phyloP scores from a whole-genome alignment of 2,329 filamentous ascomycete genomes.

The Pseudogymnoascus sp. region DNA sequence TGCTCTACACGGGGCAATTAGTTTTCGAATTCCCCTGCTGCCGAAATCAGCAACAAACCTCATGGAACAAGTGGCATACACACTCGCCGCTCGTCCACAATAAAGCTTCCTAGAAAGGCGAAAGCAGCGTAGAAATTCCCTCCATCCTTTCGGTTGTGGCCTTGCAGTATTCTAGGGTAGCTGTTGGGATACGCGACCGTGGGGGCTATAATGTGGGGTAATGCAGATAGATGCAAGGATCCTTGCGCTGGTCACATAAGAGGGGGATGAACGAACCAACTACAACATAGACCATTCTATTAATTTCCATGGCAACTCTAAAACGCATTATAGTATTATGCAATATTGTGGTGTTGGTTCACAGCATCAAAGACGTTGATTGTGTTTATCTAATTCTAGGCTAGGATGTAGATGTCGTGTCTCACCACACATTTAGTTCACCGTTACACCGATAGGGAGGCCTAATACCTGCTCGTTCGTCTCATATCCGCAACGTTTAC shows the following conservation, averaged over 20 bases:
- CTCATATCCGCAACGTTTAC: too few relatives aligned
- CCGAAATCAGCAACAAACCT: neutral
- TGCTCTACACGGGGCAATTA: neutral
- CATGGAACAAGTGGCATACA: neutral
- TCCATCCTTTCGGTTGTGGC: neutral
- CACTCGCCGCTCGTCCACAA: neutral
- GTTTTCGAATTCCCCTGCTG: neutral
- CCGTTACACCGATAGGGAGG: too few relatives aligned
- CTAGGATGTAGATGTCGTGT: too few relatives aligned
- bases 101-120: neutral
- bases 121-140: neutral
- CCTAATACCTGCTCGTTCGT: too few relatives aligned
- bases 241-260: neutral
- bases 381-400: too few relatives aligned
- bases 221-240: neutral
- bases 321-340: neutral
- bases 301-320: neutral
- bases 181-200: neutral
- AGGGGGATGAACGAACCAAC: neutral
- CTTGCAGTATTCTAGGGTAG: neutral
- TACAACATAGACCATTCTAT: too few relatives aligned
- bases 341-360: too few relatives aligned
- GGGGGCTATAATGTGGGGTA: neutral
- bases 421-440: too few relatives aligned
- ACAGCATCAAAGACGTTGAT: too few relatives aligned